A percentile compares a stretch with the other conserved stretches of the same genome.
These are phyloP conservation scores for Kazachstania taianensis DNA, from an alignment of 805 yeast genomes.

Conservation along the genomic window DNA sequence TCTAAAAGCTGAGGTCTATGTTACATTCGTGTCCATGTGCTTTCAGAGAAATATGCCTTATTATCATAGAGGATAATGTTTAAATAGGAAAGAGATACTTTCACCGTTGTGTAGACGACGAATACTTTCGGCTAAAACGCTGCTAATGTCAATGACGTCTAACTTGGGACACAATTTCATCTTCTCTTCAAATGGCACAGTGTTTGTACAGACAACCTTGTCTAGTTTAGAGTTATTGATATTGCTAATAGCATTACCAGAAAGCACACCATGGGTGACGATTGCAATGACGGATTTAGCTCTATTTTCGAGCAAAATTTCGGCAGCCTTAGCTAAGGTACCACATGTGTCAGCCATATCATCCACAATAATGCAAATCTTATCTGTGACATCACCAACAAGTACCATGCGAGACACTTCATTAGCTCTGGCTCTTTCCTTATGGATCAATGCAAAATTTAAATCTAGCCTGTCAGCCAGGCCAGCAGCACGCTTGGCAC, in stretches of 20 bases:
- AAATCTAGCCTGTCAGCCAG: conserved; percentile 70
- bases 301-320: conserved; percentile 53
- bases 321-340: conserved; percentile 75
- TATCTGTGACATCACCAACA: conserved; percentile 74
- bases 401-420: conserved; percentile 78
- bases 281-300: conserved; percentile 72
- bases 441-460: conserved; percentile 76
- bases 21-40: neutral
- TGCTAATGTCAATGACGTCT: conserved; percentile 57
- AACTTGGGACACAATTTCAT: conserved; percentile 44
- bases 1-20: neutral
- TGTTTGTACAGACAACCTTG: conserved; percentile 68
- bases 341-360: conserved; percentile 92
- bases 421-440: conserved; percentile 74
- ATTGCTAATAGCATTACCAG: conserved; percentile 64
- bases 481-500: conserved; percentile 83
- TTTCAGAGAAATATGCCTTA: neutral
- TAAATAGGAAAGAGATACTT: conserved; percentile 69
- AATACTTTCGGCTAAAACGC: conserved; percentile 70
- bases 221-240: conserved; percentile 59
- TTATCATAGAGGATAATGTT: conserved; percentile 20
- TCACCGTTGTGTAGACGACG: conserved; percentile 84
- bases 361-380: conserved; percentile 69
- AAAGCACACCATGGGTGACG: conserved; percentile 72
- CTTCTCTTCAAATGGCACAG: conserved; percentile 67